Conservation (phyloP, 164 flowering plant genomes). For the Dillenia suffruticosa region DNA sequence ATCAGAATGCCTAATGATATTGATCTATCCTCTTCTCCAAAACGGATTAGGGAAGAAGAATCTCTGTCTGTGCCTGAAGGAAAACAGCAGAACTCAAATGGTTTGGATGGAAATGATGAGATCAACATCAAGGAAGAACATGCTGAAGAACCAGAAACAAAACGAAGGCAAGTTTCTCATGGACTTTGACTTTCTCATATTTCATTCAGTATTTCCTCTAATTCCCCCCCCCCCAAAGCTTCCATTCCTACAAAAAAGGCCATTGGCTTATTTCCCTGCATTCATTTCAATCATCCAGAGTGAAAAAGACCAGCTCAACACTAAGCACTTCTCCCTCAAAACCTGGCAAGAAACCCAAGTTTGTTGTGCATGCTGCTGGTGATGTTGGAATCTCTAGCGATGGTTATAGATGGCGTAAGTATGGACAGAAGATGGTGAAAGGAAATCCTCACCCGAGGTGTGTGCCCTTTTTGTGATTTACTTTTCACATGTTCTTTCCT, state of each 20-base stretch:
- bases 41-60: conserved; percentile 24
- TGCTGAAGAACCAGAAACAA: conserved; percentile 43
- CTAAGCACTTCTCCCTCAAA: conserved; percentile 27
- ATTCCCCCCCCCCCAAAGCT: too few relatives aligned
- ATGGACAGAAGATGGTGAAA: conserved; percentile 96
- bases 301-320: conserved; percentile 17
- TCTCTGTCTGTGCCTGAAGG: conserved; percentile 19
- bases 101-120: conserved; percentile 19
- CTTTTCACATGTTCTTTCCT: neutral
- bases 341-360: conserved; percentile 59
- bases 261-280: neutral
- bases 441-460: conserved; percentile 90
- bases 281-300: conserved; percentile 16
- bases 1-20: conserved; percentile 23
- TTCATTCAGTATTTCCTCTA: neutral
- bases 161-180: conserved; percentile 44
- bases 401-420: conserved; percentile 95
- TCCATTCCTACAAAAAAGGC: too few relatives aligned
- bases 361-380: conserved; percentile 76
- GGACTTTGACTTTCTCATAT: neutral
- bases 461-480: conserved; percentile 1
- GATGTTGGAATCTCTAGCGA: conserved; percentile 71
- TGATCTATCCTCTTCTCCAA: conserved; percentile 33
- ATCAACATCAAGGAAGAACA: conserved; percentile 34
- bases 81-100: conserved; percentile 23